phyloP scores from a whole-genome alignment of 345 rosid species.

The thale cress (Arabidopsis thaliana) region TAIR10.1 NC_003070.9:1716001-1716500 shows the following conservation, averaged over 20 bases:
- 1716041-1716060: background rate
- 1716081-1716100: conserved; percentile 16
- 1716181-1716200: conserved; percentile 46
- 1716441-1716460: conserved; percentile 82
- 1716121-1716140: conserved; percentile 12
- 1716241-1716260: conserved; percentile 70
- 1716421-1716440: conserved; percentile 89
- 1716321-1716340: background rate
- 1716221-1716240: conserved; percentile 87
- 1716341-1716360: background rate
- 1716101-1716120: background rate
- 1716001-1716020: conserved; percentile 30
- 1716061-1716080: conserved; percentile 11
- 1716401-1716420: conserved; percentile 54
- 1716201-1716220: conserved; percentile 45
- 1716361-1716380: too few species aligned
- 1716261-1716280: conserved; percentile 68
- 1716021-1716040: conserved; percentile 29
- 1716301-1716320: conserved; percentile 65
- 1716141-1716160: conserved; percentile 2
- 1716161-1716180: conserved; percentile 4
- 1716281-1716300: conserved; percentile 71
- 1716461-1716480: conserved; percentile 97
- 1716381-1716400: conserved; percentile 21
- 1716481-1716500: conserved; percentile 57